These are phyloP conservation scores for Globisporangium cederbergense DNA, from an alignment of 352 stramenopile genomes.

Conservation along the genomic window DNA sequence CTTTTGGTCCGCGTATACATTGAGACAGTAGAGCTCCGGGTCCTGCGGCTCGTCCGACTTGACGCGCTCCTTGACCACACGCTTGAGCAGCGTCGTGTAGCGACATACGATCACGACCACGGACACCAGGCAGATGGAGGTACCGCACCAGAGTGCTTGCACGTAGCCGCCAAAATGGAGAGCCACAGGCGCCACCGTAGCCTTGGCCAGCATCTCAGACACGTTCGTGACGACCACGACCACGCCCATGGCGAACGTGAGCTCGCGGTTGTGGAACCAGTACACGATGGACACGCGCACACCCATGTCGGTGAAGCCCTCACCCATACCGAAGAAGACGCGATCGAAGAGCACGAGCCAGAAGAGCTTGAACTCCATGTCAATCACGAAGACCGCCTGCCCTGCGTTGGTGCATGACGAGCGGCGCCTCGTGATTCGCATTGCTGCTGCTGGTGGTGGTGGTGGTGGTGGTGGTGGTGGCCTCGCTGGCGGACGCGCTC, in stretches of 20 bases:
- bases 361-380: slow-evolving; percentile 68
- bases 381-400: slow-evolving; percentile 74
- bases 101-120: slow-evolving; percentile 47
- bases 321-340: slow-evolving; percentile 80
- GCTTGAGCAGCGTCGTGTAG: slow-evolving; percentile 61
- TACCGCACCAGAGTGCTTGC: slow-evolving; percentile 80
- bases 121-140: slow-evolving; percentile 52
- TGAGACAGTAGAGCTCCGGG: slow-evolving; percentile 59
- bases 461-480: not conserved
- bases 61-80: slow-evolving; percentile 62
- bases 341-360: slow-evolving; percentile 79
- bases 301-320: slow-evolving; percentile 78
- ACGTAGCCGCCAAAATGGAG: slow-evolving; percentile 85
- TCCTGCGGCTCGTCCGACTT: slow-evolving; percentile 51
- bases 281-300: slow-evolving; percentile 79
- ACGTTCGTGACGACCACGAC: slow-evolving; percentile 88
- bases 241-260: slow-evolving; percentile 89
- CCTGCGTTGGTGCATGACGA: slow-evolving; percentile 20
- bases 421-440: not conserved
- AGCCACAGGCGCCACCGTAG: slow-evolving; percentile 81
- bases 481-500: not conserved
- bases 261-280: slow-evolving; percentile 77
- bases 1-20: slow-evolving; percentile 66
- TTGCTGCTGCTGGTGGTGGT: not conserved
- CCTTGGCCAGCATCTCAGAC: slow-evolving; percentile 90